Base-by-base conservation (phyloP, 2,329 filamentous ascomycete genomes). In the Westerdykella sp. region DNA sequence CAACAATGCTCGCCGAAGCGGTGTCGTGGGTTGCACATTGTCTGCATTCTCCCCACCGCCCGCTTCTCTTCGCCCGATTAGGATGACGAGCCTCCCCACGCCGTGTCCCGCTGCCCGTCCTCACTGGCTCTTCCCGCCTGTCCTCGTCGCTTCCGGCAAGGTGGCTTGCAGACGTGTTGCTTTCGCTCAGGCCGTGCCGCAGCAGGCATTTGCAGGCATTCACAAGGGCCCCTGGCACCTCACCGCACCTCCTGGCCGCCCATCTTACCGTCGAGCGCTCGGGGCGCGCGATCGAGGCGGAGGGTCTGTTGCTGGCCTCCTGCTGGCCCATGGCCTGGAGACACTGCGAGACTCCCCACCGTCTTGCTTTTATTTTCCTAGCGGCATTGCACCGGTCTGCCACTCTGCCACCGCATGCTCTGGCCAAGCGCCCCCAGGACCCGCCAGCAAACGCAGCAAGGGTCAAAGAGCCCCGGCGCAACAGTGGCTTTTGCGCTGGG, bases 211-310 rank as follows among this genome's bases (percentile, higher is more conserved):
- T 40, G 39, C 39, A 50, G 50, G 46, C 50, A 47, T 39, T 34
- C 38, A 37, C 39, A 50, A 49, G 56, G 51, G 56, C 50, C 9
- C 9, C 25, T 57, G 54, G 53, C 55, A 31, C 43, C 55, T 62
- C 64, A 66, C 62, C 64, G 62, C 63, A 56, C 57, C 54, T 56
- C 56, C 49, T 48, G 45, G 46, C 44, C 37, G 40, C 49, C 51
- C 49, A 55, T 59, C 56, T 59, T 53, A 62, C 59, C 54, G 52
- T 49, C 47, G 47, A 48, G 54, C 51, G 51, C 53, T 58, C 63
- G 64, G 64, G 46, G 64, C 62, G 62, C 62, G 64, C 64, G 62
- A 67, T 62, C 51, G 47, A 58, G 59, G 62, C 60, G 59, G 63
- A 59, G 55, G 25, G 9, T 7, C 7, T 28, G 4, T 6, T 21